Evolutionary conservation across 345 rosid genomes (phyloP).

Genomic region (Citrus cavaleriei): DNA sequence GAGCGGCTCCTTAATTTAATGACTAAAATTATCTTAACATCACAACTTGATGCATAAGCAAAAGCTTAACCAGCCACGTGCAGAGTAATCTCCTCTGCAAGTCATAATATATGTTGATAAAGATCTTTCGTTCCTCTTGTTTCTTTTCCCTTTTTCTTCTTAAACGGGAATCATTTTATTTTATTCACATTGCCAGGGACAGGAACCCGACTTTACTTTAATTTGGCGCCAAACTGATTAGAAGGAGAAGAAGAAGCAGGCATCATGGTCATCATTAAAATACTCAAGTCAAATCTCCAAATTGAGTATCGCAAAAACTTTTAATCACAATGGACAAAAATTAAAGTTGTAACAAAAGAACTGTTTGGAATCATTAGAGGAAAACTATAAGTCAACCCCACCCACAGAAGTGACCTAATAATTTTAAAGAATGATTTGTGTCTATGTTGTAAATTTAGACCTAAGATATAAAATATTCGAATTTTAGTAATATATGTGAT

Average conservation of each 20-base stretch:
- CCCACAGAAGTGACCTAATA: not conserved
- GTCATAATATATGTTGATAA: not conserved
- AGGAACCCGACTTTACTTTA: not conserved
- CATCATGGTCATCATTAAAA: slow-evolving; percentile 5
- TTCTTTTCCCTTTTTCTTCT: not conserved
- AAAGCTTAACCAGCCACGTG: not conserved
- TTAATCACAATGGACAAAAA: slow-evolving; percentile 6
- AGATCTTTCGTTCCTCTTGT: not conserved
- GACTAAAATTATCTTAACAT: too few relatives aligned
- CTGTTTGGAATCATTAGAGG: not conserved
- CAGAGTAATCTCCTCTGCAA: not conserved
- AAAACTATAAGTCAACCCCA: not conserved
- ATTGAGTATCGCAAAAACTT: not conserved
- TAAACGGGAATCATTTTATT: not conserved
- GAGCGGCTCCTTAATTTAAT: too few relatives aligned
- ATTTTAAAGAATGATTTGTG: not conserved
- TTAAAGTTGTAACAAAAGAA: not conserved
- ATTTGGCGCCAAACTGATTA: slow-evolving; percentile 20
- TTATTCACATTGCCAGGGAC: not conserved
- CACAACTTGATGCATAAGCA: not conserved
- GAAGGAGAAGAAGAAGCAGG: not conserved
- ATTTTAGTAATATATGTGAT: not conserved
- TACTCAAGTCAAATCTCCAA: slow-evolving; percentile 2
- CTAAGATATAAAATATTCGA: too few relatives aligned
- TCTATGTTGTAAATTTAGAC: not conserved